Percentiles rank a stretch among this genome's conserved stretches.
Evolutionary conservation across 2,329 filamentous ascomycete genomes (phyloP).

Genomic region (Hypoxylon sp.): DNA sequence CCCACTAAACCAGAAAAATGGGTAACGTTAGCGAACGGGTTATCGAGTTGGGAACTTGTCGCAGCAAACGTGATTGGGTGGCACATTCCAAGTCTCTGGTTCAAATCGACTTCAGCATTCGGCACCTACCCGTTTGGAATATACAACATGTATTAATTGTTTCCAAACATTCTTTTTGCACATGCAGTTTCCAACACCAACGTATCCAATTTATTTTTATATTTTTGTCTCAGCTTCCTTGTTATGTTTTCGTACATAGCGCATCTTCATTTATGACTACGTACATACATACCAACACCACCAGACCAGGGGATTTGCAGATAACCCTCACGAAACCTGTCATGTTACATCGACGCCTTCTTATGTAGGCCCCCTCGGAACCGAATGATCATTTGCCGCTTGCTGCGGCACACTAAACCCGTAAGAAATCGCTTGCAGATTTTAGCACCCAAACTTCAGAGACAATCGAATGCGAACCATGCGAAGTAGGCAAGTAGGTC

Average conservation of each 20-base stretch:
- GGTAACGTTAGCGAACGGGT: too few species aligned
- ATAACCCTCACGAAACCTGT: conserved; percentile 16
- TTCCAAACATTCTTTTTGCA: not conserved
- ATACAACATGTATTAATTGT: conserved; percentile 26
- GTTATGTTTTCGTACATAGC: too few species aligned
- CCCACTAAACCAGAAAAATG: too few species aligned
- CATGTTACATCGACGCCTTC: conserved; percentile 27
- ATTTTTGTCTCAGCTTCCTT: too few species aligned
- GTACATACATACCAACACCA: too few species aligned
- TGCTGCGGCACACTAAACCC: conserved; percentile 22
- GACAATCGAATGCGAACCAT: conserved; percentile 22
- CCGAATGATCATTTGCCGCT: conserved; percentile 25
- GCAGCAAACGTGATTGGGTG: conserved; percentile 24
- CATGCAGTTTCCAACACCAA: too few species aligned
- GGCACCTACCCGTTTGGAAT: conserved; percentile 30
- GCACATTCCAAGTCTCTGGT: conserved; percentile 25
- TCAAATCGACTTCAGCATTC: conserved; percentile 18
- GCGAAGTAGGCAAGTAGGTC: conserved; percentile 18
- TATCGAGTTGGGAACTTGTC: too few species aligned
- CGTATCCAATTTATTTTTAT: too few species aligned
- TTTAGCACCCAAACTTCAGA: conserved; percentile 27
- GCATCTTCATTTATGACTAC: too few species aligned
- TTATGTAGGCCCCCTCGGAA: conserved; percentile 20
- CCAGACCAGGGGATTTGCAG: conserved; percentile 14
- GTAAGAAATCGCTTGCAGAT: conserved; percentile 31